A percentile compares a stretch with the other conserved stretches of the same genome.
Evolutionary conservation across 1,139 yeast species (phyloP).

Genomic region (Nakaseomyces sp.): DNA sequence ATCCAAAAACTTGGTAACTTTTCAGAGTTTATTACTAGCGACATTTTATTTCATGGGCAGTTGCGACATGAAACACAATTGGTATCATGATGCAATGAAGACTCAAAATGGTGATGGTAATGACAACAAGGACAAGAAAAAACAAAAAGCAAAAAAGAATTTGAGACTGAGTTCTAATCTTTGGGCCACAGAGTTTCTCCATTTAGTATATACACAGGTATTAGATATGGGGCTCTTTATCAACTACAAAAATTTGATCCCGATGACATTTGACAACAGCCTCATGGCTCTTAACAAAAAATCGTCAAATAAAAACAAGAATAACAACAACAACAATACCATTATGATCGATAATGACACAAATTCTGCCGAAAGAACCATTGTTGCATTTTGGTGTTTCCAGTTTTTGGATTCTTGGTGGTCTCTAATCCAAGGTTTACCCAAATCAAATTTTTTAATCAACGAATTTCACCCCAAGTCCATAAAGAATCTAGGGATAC

Average conservation of each 20-base stretch:
- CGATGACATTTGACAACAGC: conserved; percentile 7
- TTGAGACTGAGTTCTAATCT: conserved; percentile 7
- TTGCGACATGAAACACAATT: conserved; percentile 2
- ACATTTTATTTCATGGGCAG: conserved; percentile 26
- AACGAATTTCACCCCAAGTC: conserved; percentile 27
- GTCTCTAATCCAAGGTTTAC: conserved; percentile 25
- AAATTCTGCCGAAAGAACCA: conserved; percentile 4
- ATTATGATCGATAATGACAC: conserved; percentile 2
- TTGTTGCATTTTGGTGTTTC: conserved; percentile 25
- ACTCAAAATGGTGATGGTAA: background rate
- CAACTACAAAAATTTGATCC: conserved; percentile 20
- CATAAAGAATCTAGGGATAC: conserved; percentile 14
- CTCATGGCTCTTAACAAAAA: background rate
- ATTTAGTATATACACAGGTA: conserved; percentile 17
- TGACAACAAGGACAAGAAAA: background rate
- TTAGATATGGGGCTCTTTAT: conserved; percentile 22
- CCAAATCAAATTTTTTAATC: conserved; percentile 23
- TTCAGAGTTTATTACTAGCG: conserved; percentile 22
- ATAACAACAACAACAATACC: conserved; percentile 4
- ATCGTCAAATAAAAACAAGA: background rate
- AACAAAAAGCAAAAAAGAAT: conserved; percentile 1
- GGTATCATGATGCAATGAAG: conserved; percentile 2
- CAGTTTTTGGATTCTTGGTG: conserved; percentile 28
- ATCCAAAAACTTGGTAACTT: conserved; percentile 12
- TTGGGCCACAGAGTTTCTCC: conserved; percentile 20